Conservation (phyloP, 495 filamentous ascomycete species). For the Talaromyces nanjingensis region DNA sequence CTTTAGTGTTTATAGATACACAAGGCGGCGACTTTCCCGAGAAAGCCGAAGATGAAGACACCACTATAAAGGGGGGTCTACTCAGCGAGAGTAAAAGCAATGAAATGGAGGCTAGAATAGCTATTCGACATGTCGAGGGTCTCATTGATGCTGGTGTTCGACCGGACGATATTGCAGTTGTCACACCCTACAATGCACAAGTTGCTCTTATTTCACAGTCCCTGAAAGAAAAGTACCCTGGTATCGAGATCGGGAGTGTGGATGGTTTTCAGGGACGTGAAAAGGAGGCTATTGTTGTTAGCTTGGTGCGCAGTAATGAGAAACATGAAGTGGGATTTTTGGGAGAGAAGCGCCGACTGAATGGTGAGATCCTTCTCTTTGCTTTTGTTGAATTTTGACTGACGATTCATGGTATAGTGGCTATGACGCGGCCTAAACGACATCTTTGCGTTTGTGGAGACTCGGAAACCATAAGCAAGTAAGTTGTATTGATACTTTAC, state of each 20-base stretch:
- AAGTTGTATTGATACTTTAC: conserved; percentile 30
- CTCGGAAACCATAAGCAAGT: conserved; percentile 82
- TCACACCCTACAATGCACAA: conserved; percentile 97
- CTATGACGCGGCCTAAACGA: conserved; percentile 89
- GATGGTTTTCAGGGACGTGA: conserved; percentile 97
- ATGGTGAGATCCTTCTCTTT: conserved; percentile 49
- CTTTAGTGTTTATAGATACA: conserved; percentile 90
- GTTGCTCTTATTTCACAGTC: conserved; percentile 64
- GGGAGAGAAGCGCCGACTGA: conserved; percentile 84
- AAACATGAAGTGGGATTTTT: conserved; percentile 82
- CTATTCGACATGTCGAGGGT: conserved; percentile 62
- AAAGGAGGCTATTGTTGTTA: conserved; percentile 92
- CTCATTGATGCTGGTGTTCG: conserved; percentile 73
- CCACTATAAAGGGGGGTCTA: conserved; percentile 44
- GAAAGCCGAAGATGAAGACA: conserved; percentile 42
- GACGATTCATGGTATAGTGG: conserved; percentile 48
- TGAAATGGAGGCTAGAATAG: conserved; percentile 79
- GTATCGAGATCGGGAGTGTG: conserved; percentile 86
- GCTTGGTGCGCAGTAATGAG: conserved; percentile 81
- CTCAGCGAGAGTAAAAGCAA: conserved; percentile 90
- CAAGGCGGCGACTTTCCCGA: conserved; percentile 89
- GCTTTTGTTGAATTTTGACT: background rate
- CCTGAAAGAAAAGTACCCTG: conserved; percentile 72
- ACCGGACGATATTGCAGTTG: conserved; percentile 79
- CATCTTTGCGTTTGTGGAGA: conserved; percentile 90